Percentiles rank a stretch among this genome's conserved stretches.
Evolutionary conservation across 1,284 basidiomycete species (phyloP).

Genomic region (Mycena citricolor): DNA sequence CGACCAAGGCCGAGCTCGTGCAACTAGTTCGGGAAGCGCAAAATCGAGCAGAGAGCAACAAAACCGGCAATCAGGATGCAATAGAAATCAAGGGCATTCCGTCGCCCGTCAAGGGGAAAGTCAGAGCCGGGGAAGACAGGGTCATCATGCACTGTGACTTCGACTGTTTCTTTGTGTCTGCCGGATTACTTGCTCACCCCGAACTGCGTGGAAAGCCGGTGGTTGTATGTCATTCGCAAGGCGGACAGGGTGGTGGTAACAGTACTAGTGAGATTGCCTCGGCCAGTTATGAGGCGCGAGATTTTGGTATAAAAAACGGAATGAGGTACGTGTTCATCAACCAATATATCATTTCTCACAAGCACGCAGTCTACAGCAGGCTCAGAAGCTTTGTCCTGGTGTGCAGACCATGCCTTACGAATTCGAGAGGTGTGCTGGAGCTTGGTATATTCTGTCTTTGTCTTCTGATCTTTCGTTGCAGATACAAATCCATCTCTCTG

Average conservation of each 20-base stretch:
- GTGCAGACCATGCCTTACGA: constrained; percentile 89
- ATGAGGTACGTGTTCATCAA: constrained; percentile 69
- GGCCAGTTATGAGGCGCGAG: constrained; percentile 90
- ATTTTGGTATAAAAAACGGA: constrained; percentile 87
- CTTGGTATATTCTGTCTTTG: background rate
- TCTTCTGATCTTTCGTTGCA: constrained; percentile 32
- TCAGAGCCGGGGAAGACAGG: constrained; percentile 49
- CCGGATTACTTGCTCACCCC: constrained; percentile 77
- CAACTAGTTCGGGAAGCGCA: constrained; percentile 80
- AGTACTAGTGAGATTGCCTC: constrained; percentile 96
- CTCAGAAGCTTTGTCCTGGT: constrained; percentile 72
- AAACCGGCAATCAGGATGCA: constrained; percentile 14
- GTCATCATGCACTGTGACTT: constrained; percentile 96
- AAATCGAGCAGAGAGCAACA: constrained; percentile 56
- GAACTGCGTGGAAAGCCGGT: constrained; percentile 84
- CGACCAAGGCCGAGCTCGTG: constrained; percentile 90
- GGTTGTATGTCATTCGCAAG: constrained; percentile 94
- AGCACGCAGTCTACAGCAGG: constrained; percentile 72
- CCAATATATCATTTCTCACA: constrained; percentile 3
- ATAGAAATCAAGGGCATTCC: constrained; percentile 30
- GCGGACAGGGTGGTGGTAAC: constrained; percentile 58
- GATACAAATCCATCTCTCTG: constrained; percentile 80
- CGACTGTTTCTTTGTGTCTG: constrained; percentile 96
- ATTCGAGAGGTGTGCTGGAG: constrained; percentile 60
- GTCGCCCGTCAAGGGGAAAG: constrained; percentile 57